Percentiles rank a stretch among this genome's conserved stretches.
Conservation (phyloP, 2,329 filamentous ascomycete species). For the Pyrenochaeta sp. region DNA sequence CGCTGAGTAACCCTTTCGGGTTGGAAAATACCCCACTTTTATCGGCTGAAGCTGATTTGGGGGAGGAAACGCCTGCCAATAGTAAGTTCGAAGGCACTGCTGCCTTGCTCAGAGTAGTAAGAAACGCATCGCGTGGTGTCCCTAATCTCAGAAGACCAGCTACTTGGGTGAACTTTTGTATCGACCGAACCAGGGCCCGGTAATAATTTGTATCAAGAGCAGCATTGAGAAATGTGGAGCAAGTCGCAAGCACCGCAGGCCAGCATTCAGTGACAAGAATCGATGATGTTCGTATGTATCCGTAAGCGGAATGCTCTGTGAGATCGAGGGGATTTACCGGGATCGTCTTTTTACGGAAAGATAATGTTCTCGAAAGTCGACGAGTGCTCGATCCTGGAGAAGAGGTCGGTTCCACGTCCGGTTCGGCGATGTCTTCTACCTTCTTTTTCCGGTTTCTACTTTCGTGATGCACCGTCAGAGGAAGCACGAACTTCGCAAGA, state of each 20-base stretch:
- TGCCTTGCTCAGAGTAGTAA: constrained; percentile 92
- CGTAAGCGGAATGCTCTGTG: constrained; percentile 74
- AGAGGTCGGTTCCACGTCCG: constrained; percentile 38
- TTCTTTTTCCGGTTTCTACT: constrained; percentile 54
- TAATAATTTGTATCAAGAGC: constrained; percentile 94
- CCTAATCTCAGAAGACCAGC: constrained; percentile 84
- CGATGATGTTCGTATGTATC: constrained; percentile 79
- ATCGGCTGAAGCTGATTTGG: constrained; percentile 57
- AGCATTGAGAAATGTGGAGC: constrained; percentile 93
- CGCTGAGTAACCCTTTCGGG: constrained; percentile 75
- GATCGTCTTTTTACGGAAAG: constrained; percentile 77
- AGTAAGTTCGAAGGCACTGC: constrained; percentile 82
- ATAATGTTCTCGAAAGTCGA: constrained; percentile 67
- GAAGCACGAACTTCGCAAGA: constrained; percentile 90
- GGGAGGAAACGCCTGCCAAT: constrained; percentile 49
- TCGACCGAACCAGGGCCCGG: constrained; percentile 86
- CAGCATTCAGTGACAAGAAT: constrained; percentile 90
- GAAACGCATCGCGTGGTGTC: constrained; percentile 90
- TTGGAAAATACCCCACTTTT: constrained; percentile 71
- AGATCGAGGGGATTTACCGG: constrained; percentile 84
- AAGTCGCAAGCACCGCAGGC: constrained; percentile 93
- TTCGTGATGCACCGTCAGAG: constrained; percentile 85
- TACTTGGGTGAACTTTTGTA: constrained; percentile 95
- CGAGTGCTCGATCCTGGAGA: constrained; percentile 31
- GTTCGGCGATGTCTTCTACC: constrained; percentile 40